A percentile compares a stretch with the other conserved stretches of the same genome.
Evolutionary conservation across 2,329 filamentous ascomycete genomes (phyloP).

Genomic region (Fusarium veterinarium): DNA sequence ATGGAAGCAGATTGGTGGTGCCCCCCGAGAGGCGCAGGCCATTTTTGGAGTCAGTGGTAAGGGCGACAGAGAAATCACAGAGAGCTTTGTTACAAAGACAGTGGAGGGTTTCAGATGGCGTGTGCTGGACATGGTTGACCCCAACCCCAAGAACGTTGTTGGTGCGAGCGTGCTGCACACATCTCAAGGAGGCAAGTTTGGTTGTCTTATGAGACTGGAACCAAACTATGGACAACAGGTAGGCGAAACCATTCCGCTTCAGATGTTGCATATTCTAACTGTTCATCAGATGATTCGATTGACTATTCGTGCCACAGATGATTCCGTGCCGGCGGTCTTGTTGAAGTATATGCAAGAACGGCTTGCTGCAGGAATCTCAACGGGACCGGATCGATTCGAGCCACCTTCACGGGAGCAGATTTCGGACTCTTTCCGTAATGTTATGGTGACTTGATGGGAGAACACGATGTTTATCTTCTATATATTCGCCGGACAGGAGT

Average conservation of each 20-base stretch:
- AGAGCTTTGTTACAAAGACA: slow-evolving; percentile 75
- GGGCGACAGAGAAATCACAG: slow-evolving; percentile 71
- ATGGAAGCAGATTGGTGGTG: slow-evolving; percentile 97
- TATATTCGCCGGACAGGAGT: slow-evolving; percentile 43
- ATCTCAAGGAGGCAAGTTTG: slow-evolving; percentile 87
- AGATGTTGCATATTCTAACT: slow-evolving; percentile 25
- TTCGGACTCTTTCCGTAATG: slow-evolving; percentile 65
- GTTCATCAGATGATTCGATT: slow-evolving; percentile 86
- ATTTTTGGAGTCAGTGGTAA: slow-evolving; percentile 77
- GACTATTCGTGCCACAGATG: slow-evolving; percentile 93
- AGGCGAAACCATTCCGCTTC: slow-evolving; percentile 52
- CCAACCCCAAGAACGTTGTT: slow-evolving; percentile 93
- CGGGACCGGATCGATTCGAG: slow-evolving; percentile 53
- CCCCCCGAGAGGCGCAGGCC: slow-evolving; percentile 85
- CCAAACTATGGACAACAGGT: slow-evolving; percentile 94
- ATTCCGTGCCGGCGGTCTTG: slow-evolving; percentile 82
- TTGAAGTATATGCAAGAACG: slow-evolving; percentile 89
- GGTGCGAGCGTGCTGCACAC: slow-evolving; percentile 89
- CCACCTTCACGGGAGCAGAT: slow-evolving; percentile 62
- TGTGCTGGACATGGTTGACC: slow-evolving; percentile 85
- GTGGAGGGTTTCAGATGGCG: slow-evolving; percentile 93
- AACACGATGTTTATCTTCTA: slow-evolving; percentile 31
- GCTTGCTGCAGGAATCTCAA: slow-evolving; percentile 67
- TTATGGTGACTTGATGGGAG: slow-evolving; percentile 60
- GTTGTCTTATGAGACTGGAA: slow-evolving; percentile 91